Evolutionary conservation across 176 grass and related monocot genomes (phyloP).

Genomic region (Phoenix dactylifera): DNA sequence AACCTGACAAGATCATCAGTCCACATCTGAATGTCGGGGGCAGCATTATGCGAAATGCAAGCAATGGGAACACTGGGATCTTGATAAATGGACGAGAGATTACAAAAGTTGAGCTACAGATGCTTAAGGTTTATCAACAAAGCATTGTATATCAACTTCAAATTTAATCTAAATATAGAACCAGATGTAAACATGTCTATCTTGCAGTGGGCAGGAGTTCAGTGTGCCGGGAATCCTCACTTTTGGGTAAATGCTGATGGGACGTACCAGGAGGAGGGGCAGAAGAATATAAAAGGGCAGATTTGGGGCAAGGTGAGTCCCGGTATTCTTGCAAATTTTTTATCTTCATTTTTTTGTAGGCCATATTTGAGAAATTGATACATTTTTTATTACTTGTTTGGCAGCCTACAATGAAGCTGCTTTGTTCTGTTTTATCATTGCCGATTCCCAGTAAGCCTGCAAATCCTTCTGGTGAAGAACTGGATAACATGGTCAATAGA

Average conservation of each 20-base stretch:
- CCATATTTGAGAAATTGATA: slow-evolving; percentile 11
- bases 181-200: slow-evolving; percentile 5
- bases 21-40: slow-evolving; percentile 81
- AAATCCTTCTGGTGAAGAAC: slow-evolving; percentile 43
- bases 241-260: slow-evolving; percentile 99
- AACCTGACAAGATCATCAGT: slow-evolving; percentile 85
- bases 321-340: too few species aligned
- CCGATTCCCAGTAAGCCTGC: slow-evolving; percentile 58
- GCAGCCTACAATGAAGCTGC: slow-evolving; percentile 90
- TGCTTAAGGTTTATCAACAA: slow-evolving; percentile 60
- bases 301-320: slow-evolving; percentile 87
- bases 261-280: slow-evolving; percentile 93
- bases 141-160: not conserved
- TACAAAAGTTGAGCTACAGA: slow-evolving; percentile 85
- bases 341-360: not conserved
- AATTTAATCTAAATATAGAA: slow-evolving; percentile 10
- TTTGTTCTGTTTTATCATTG: slow-evolving; percentile 82
- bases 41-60: slow-evolving; percentile 46
- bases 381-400: slow-evolving; percentile 14
- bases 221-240: slow-evolving; percentile 97
- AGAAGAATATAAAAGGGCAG: slow-evolving; percentile 84
- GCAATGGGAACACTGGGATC: slow-evolving; percentile 85
- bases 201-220: slow-evolving; percentile 88
- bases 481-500: slow-evolving; percentile 27
- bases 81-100: slow-evolving; percentile 94